Conservation (phyloP, 768 basidiomycete genomes). For the Daedaleopsis sinensis region DNA sequence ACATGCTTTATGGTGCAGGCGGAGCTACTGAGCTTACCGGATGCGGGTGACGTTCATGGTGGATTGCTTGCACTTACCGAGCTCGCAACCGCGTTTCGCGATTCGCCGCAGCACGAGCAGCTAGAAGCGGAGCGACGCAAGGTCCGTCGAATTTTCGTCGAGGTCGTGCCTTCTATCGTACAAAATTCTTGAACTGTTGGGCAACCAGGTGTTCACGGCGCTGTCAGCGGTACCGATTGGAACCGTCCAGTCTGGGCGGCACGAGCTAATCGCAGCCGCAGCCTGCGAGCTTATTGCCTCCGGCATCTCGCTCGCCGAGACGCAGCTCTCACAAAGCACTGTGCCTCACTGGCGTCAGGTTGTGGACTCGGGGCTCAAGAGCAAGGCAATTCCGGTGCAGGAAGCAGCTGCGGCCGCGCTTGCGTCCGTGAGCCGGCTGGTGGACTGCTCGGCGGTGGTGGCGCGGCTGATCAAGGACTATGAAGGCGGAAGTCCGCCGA, state of each 20-base stretch:
- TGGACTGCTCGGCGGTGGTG: conserved; percentile 65
- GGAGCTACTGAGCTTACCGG: conserved; percentile 60
- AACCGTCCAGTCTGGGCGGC: conserved; percentile 64
- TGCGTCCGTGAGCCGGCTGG: conserved; percentile 66
- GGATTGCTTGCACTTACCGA: conserved; percentile 74
- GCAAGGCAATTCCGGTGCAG: conserved; percentile 65
- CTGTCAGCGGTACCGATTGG: conserved; percentile 59
- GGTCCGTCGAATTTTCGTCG: conserved; percentile 38
- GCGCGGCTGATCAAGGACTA: conserved; percentile 70
- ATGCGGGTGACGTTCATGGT: conserved; percentile 79
- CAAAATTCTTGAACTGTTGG: not conserved
- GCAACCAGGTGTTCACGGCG: conserved; percentile 63
- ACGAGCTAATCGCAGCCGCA: conserved; percentile 71
- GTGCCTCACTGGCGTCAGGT: conserved; percentile 69
- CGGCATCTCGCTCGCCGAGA: conserved; percentile 61
- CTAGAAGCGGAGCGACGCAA: conserved; percentile 35
- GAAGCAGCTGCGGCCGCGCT: conserved; percentile 76
- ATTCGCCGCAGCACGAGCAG: conserved; percentile 16
- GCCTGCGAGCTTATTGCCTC: conserved; percentile 72
- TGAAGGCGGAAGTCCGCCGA: conserved; percentile 46
- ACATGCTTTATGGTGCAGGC: conserved; percentile 42
- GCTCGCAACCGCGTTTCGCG: conserved; percentile 62
- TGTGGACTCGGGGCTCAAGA: conserved; percentile 72
- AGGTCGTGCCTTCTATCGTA: not conserved
- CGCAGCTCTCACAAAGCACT: conserved; percentile 36